A percentile compares a stretch with the other conserved stretches of the same genome.
Conservation (phyloP, 2,329 filamentous ascomycete genomes). For the Penicillium verrucosum region DNA sequence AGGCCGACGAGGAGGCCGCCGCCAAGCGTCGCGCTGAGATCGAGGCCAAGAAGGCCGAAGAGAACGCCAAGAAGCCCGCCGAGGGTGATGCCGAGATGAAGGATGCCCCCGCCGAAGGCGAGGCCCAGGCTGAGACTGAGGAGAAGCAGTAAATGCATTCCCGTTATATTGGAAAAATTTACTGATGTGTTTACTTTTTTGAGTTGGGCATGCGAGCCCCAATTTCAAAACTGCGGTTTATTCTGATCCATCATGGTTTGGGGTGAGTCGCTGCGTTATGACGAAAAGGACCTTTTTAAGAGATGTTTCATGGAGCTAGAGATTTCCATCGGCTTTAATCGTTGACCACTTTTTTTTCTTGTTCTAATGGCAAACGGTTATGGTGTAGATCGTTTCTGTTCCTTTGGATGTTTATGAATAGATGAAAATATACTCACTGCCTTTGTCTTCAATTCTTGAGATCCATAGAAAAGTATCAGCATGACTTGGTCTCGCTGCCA, state of each 20-base stretch:
- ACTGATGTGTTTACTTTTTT: neutral
- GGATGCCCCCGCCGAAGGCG: constrained; percentile 50
- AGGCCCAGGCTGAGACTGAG: constrained; percentile 28
- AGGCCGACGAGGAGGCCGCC: constrained; percentile 62
- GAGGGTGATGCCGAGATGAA: constrained; percentile 57
- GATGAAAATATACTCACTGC: constrained; percentile 18
- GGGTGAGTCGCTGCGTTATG: constrained; percentile 15
- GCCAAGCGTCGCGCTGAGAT: constrained; percentile 62
- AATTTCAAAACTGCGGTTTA: neutral
- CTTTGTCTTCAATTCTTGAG: constrained; percentile 1
- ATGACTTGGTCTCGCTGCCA: no score
- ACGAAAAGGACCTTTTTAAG: constrained; percentile 24
- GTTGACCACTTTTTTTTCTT: constrained; percentile 10
- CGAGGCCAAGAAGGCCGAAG: constrained; percentile 63
- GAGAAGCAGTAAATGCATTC: constrained; percentile 37
- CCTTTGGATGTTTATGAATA: constrained; percentile 19
- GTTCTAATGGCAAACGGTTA: constrained; percentile 24
- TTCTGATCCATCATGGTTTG: constrained; percentile 1
- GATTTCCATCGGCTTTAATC: constrained; percentile 15
- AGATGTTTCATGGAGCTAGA: constrained; percentile 26
- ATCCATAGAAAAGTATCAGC: no score
- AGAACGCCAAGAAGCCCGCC: constrained; percentile 41
- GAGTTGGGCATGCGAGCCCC: neutral
- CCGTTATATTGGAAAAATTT: constrained; percentile 4
- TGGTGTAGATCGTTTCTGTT: constrained; percentile 25